Evolutionary conservation across 345 rosid genomes (phyloP), one percentile per base, ranked within the genome.

Genomic region (Anacardium occidentale): DNA sequence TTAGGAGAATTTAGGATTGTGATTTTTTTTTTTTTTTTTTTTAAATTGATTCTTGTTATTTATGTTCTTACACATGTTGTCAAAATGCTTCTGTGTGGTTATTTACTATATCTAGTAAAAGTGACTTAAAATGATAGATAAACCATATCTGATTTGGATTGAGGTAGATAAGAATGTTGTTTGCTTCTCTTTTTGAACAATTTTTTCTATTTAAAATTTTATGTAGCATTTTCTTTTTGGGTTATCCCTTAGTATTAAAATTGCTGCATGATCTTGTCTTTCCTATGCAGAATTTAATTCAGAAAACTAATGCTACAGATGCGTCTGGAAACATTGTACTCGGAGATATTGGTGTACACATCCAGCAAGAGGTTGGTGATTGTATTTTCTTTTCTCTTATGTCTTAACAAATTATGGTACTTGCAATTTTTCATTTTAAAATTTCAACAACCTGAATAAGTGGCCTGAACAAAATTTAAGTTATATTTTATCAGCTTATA

Each of bases 351-450:
- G 97, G 97, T 74, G 98, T 96, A 7, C 86, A 83, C 82, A 80
- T 93, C 71, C 99, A 96, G 78, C 99, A 93, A 81, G 97, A 90
- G 99, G 99, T 91, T 72, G 77, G 90, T 80, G 68, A 64, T 69
- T 66, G 47, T 70, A 24, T 29, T 74, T 62, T 65, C 17, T 2
- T 62, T 62, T 22, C 17, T 54, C 47, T 42, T 18, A 52, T 50
- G 52, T 37, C 42, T 76, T 61, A 61, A 20, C 58, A 8, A 11
- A 67, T 34, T 68, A 67, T 67, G 71, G 32, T 20, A 9, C 50
- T 53, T 40, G 18, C 24, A 20, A 21, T 32, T 1, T 29, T 37
- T 53, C 34, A 21, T 13, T 22, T 55, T 52, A 20, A 52, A 34
- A 4, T 48, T 68, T 61, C 62, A 54, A 54, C 22, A 65, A 67